phyloP scores from a whole-genome alignment of 176 grass and related monocot species.

The Ensete glaucum region DNA sequence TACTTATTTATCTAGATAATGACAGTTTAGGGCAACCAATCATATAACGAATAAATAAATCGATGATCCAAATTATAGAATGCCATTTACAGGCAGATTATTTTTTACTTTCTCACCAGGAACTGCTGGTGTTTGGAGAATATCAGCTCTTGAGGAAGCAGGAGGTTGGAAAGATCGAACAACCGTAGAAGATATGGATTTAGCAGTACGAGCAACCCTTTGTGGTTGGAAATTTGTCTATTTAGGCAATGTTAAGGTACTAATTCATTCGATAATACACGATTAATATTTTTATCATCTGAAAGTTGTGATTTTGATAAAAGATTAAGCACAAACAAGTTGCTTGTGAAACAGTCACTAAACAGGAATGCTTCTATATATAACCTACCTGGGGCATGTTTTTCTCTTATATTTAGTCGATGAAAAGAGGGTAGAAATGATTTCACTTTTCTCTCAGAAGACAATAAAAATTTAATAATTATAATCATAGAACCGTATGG shows the following conservation, averaged over 20 bases:
- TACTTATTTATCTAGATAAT: not conserved
- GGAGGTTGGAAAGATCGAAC: constrained; percentile 16
- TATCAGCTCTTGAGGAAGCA: constrained; percentile 14
- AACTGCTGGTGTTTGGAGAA: constrained; percentile 21
- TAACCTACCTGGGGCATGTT: too few relatives aligned
- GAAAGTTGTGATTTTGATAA: too few relatives aligned
- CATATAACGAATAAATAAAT: not conserved
- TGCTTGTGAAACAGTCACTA: too few relatives aligned
- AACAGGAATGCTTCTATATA: too few relatives aligned
- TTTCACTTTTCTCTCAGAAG: too few relatives aligned
- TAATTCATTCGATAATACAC: not conserved
- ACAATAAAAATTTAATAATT: too few relatives aligned
- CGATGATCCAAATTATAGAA: not conserved
- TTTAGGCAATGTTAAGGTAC: constrained; percentile 6
- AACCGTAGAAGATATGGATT: constrained; percentile 17
- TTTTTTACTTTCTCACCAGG: not conserved
- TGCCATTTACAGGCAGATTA: not conserved
- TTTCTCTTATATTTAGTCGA: too few relatives aligned
- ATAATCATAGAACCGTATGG: too few relatives aligned
- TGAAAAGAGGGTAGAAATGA: too few relatives aligned
- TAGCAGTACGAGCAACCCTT: constrained; percentile 14
- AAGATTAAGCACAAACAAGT: too few relatives aligned
- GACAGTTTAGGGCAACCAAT: not conserved
- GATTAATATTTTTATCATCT: too few relatives aligned
- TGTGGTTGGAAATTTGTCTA: constrained; percentile 19